These are phyloP conservation scores for Ophiocordyceps robertsii DNA, from an alignment of 2,329 filamentous ascomycete species.

Conservation along the genomic window DNA sequence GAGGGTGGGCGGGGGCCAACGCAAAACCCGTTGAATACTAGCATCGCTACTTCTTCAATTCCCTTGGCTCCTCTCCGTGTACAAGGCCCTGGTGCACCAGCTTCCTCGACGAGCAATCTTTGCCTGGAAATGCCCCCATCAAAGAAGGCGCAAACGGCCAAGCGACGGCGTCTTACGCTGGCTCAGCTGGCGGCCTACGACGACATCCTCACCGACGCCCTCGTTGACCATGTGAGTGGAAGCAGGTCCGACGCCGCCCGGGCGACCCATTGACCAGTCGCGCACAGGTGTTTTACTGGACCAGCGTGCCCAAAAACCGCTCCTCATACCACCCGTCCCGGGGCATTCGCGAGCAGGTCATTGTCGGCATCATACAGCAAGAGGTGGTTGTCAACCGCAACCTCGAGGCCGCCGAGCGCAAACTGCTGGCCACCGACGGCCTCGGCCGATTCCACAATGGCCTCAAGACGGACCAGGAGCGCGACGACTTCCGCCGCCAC, in stretches of 20 bases:
- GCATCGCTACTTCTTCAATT: background rate
- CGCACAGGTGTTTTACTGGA: constrained; percentile 83
- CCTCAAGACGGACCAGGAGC: constrained; percentile 64
- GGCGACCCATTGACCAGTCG: constrained; percentile 3
- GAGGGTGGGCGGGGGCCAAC: background rate
- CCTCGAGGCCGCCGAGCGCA: constrained; percentile 52
- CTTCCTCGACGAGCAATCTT: too few relatives aligned
- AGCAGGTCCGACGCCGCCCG: background rate
- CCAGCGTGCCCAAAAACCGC: constrained; percentile 86
- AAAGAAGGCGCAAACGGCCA: constrained; percentile 18
- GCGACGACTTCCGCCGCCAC: constrained; percentile 75
- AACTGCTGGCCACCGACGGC: constrained; percentile 59
- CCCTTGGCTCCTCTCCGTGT: background rate
- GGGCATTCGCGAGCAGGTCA: constrained; percentile 54
- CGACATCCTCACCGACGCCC: constrained; percentile 86
- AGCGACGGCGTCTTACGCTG: constrained; percentile 67
- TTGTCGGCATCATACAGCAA: constrained; percentile 45
- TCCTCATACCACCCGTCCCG: constrained; percentile 75
- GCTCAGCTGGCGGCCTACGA: constrained; percentile 86
- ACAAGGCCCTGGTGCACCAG: background rate
- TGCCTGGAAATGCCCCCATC: background rate
- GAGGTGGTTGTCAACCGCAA: constrained; percentile 67
- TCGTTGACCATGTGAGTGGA: constrained; percentile 81
- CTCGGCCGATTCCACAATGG: constrained; percentile 56
- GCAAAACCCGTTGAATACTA: background rate